Evolutionary conservation across 805 yeast species (phyloP).

Genomic region (Yamadazyma philogaea): DNA sequence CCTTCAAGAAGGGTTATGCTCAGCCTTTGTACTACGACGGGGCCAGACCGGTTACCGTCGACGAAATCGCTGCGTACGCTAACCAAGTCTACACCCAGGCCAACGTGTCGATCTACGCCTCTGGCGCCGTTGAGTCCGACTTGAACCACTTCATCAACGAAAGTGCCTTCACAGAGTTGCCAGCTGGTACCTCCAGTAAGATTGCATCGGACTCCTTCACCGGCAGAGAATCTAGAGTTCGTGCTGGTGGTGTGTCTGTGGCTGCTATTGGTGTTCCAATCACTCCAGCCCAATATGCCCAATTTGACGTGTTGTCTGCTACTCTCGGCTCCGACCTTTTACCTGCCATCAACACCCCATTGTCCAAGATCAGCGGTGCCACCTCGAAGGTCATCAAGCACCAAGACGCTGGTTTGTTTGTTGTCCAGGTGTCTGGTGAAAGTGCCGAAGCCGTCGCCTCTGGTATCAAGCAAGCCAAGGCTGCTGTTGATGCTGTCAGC

Average conservation of each 20-base stretch:
- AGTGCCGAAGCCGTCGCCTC: constrained; percentile 52
- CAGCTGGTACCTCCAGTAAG: constrained; percentile 55
- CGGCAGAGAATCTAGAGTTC: constrained; percentile 69
- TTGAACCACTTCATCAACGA: constrained; percentile 64
- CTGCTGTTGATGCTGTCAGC: constrained; percentile 31
- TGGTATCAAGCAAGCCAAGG: constrained; percentile 59
- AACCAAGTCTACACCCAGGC: constrained; percentile 62
- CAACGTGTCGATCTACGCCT: constrained; percentile 67
- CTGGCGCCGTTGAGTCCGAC: constrained; percentile 72
- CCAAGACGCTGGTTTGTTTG: constrained; percentile 79
- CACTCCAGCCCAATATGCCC: constrained; percentile 56
- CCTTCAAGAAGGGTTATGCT: constrained; percentile 88
- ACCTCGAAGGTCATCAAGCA: constrained; percentile 58
- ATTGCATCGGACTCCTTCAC: constrained; percentile 43
- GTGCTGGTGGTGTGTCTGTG: constrained; percentile 61
- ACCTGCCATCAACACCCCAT: constrained; percentile 53
- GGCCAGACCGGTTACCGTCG: constrained; percentile 50
- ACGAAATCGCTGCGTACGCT: constrained; percentile 67
- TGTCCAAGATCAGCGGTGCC: constrained; percentile 47
- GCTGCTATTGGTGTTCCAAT: constrained; percentile 84
- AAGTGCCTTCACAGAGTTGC: constrained; percentile 60
- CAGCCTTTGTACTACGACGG: constrained; percentile 76
- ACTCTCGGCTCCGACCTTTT: constrained; percentile 58
- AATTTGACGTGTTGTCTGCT: constrained; percentile 68
- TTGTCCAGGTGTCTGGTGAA: constrained; percentile 59